Conservation (phyloP, 1,284 basidiomycete genomes). For the Irpex rosettiformis region DNA sequence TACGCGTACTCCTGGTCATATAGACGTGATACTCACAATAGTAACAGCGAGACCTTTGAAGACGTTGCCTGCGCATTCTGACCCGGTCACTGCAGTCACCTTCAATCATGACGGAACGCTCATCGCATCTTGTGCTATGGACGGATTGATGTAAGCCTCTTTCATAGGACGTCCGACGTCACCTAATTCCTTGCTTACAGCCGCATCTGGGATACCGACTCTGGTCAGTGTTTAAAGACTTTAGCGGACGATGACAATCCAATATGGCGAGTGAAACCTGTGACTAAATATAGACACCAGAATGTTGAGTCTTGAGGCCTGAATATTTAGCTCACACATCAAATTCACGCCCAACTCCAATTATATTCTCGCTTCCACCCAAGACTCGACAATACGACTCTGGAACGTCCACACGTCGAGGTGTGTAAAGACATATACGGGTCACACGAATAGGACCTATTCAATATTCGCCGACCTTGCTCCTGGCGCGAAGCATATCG, state of each 20-base stretch:
- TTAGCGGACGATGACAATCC: conserved; percentile 95
- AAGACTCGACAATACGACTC: conserved; percentile 89
- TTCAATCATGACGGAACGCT: conserved; percentile 96
- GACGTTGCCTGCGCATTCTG: conserved; percentile 91
- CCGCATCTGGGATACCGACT: conserved; percentile 95
- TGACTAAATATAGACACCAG: background rate
- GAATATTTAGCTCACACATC: conserved; percentile 73
- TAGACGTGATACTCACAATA: background rate
- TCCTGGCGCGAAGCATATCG: conserved; percentile 59
- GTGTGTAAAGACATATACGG: conserved; percentile 90
- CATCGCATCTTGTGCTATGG: conserved; percentile 92
- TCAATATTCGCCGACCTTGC: conserved; percentile 66
- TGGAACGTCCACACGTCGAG: conserved; percentile 94
- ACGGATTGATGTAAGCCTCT: conserved; percentile 86
- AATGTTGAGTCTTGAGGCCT: conserved; percentile 7
- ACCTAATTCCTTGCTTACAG: too few relatives aligned
- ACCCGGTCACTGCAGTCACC: conserved; percentile 90
- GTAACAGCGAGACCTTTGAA: conserved; percentile 71
- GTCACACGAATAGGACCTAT: conserved; percentile 80
- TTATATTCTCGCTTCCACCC: conserved; percentile 85
- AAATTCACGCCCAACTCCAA: conserved; percentile 90
- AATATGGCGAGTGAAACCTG: conserved; percentile 63
- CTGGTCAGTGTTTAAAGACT: conserved; percentile 96
- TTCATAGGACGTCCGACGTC: too few relatives aligned
- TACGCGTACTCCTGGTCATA: conserved; percentile 28